Base-by-base conservation (phyloP, 2,329 filamentous ascomycete species). In the Exophiala phaeomuriformis region DNA sequence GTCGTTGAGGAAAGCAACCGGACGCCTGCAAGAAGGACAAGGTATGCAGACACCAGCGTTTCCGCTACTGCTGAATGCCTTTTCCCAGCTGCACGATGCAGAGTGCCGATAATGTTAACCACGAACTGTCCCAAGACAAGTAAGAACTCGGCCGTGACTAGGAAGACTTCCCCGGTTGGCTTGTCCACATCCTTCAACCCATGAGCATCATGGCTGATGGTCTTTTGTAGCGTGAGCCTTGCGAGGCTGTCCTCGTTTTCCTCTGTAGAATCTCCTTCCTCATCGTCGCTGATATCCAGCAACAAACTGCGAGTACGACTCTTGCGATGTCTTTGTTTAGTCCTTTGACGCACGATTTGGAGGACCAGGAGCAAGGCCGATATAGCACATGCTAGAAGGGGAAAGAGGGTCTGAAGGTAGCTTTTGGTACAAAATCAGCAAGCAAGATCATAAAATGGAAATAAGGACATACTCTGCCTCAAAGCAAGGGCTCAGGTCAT, bases 321-420 rank as follows among this genome's bases (percentile, higher is more conserved):
- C n/a, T 29, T 43, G 35, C 51, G 47, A 19, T 35, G 52, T 8
- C 10, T 29, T 45, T 53, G 40, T 33, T 52, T 46, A 9, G 32
- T 10, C 32, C 27, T 52, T 39, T 47, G 46, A 12, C 43, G 49
- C 29, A 49, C 37, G 10, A 37, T 19, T 46, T 52, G 51, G 45
- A 44, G 10, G 9, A 54, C 19, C n/a, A 59, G 44, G 37, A 54
- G 30, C 49, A 86, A 67, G 61, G 90, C 68, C 4, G 93, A 97
- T 29, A 86, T 63, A 58, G 72, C 78, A 69, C 90, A 81, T 53
- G 85, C 76, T 57, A 84, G 72, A 56, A 93, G 74, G 51, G 93
- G 93, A 51, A 97, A 77, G 44, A 95, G 75, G 56, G 88, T 82
- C 70, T 88, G 84, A 50, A 95, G 79, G 69, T 87, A 90, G 69